Evolutionary conservation across 2,329 filamentous ascomycete genomes (phyloP), one percentile per base, ranked within the genome.

Genomic region (Ascocoryne sarcoides): DNA sequence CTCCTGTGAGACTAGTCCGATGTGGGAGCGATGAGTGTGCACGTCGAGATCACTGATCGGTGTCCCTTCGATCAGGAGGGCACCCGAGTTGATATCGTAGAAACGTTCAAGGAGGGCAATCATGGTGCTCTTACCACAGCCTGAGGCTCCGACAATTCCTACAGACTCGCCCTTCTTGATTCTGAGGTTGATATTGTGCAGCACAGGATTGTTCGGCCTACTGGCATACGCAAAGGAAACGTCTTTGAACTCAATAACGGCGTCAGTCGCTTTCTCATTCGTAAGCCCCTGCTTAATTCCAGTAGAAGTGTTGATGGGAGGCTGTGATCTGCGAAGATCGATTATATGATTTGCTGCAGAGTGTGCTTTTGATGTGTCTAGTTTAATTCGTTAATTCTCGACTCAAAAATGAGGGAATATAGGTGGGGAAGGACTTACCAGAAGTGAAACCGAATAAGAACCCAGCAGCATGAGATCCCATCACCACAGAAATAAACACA

Each of bases 61-160:
- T 38, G 66, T 64, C 5, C 40, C 40, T 29, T 46, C 29, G 19
- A 48, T 18, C 9, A 39, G 32, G 12, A 47, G 45, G 1, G 32
- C 23, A 3, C 44, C 43, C 4, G 35, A 40, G 5, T 26, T 70
- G 0, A 69, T 73, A 30, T 28, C 34, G 58, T 95, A 96, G 66
- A 95, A 95, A 19, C 89, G 82, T 60, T 95, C 89, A 28, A 95
- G 68, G 3, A 95, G 70, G 3, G 85, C 86, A 43, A 82, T 67
- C 37, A 78, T 74, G 14, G 77, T 82, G 1, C 73, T 79, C 52
- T 83, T 83, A 1, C 78, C 79, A 53, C 83, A 92, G 4, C 90
- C 90, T 4, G 63, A 40, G 12, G 37, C 37, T 7, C 42, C 42
- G 5, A 40, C 37, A 10, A 44, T 40, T 5, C 30, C 34, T 5